A percentile compares a stretch with the other conserved stretches of the same genome.
These are phyloP conservation scores for Chernovozyma aurita DNA, from an alignment of 1,139 yeast species.

Conservation along the genomic window DNA sequence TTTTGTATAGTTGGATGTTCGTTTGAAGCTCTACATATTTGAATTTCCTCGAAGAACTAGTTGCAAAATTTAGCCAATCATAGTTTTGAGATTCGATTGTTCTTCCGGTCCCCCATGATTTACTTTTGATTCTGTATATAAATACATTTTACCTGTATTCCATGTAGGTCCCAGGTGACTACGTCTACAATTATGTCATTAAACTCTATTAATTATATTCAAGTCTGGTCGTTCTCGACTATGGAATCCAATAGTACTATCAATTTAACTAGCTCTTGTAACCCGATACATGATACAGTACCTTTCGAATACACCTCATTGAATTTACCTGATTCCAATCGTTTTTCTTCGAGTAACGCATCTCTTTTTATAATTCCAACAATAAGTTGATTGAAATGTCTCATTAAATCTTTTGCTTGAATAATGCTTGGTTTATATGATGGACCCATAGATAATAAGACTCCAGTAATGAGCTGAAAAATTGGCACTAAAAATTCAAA, in stretches of 20 bases:
- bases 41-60: too few relatives aligned
- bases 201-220: too few relatives aligned
- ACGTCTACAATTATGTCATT: too few relatives aligned
- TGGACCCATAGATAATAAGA: conserved; percentile 74
- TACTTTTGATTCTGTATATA: too few relatives aligned
- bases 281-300: conserved; percentile 23
- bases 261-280: conserved; percentile 50
- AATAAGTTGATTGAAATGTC: conserved; percentile 51
- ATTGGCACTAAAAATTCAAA: conserved; percentile 74
- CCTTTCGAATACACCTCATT: conserved; percentile 16
- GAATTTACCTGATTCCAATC: conserved; percentile 10
- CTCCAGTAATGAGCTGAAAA: conserved; percentile 67
- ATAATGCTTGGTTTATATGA: conserved; percentile 61
- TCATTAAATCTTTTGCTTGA: conserved; percentile 51
- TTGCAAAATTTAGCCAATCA: too few relatives aligned
- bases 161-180: too few relatives aligned
- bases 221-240: too few relatives aligned
- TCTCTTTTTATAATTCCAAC: conserved; percentile 72
- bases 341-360: conserved; percentile 32
- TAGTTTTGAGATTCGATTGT: too few relatives aligned
- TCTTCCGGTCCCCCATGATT: too few relatives aligned
- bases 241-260: conserved; percentile 56
- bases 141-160: too few relatives aligned
- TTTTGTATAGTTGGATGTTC: too few relatives aligned
- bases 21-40: too few relatives aligned